A percentile compares a stretch with the other conserved stretches of the same genome.
Evolutionary conservation across 441 rosid genomes (phyloP).

Genomic region (Erodium trifolium): DNA sequence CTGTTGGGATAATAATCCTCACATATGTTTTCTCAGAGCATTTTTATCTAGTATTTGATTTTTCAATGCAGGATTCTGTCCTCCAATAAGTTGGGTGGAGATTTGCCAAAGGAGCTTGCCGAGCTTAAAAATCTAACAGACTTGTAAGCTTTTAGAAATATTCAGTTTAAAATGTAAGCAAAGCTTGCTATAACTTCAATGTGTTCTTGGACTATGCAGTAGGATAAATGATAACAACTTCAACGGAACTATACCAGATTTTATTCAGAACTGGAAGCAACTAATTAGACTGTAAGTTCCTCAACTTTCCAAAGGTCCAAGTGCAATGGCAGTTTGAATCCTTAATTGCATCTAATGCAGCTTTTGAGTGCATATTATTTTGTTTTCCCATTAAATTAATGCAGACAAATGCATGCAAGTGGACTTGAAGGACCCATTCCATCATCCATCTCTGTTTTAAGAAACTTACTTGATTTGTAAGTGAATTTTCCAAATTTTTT

Average conservation of each 20-base stretch:
- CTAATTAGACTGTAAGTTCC: constrained; percentile 49
- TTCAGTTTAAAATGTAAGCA: neutral
- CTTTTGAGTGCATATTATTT: constrained; percentile 7
- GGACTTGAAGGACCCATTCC: constrained; percentile 66
- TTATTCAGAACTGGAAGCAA: constrained; percentile 37
- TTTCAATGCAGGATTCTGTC: constrained; percentile 50
- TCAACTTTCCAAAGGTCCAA: neutral
- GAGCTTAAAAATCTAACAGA: constrained; percentile 49
- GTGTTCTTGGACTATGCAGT: constrained; percentile 27
- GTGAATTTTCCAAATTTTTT: constrained; percentile 17
- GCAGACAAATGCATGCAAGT: constrained; percentile 56
- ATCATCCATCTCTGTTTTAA: constrained; percentile 35
- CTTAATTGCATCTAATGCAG: constrained; percentile 8
- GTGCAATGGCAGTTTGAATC: neutral
- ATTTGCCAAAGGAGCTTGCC: constrained; percentile 46
- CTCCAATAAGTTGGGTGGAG: constrained; percentile 61
- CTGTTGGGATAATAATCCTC: constrained; percentile 11
- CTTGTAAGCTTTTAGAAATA: constrained; percentile 34
- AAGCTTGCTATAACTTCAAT: neutral
- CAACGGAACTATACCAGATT: constrained; percentile 39
- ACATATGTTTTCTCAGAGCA: neutral
- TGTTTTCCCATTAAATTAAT: constrained; percentile 14
- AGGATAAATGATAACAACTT: constrained; percentile 55
- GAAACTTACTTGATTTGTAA: constrained; percentile 39
- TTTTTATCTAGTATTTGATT: neutral